Conservation (phyloP, 495 filamentous ascomycete species). For the Penicillium robsamsonii region DNA sequence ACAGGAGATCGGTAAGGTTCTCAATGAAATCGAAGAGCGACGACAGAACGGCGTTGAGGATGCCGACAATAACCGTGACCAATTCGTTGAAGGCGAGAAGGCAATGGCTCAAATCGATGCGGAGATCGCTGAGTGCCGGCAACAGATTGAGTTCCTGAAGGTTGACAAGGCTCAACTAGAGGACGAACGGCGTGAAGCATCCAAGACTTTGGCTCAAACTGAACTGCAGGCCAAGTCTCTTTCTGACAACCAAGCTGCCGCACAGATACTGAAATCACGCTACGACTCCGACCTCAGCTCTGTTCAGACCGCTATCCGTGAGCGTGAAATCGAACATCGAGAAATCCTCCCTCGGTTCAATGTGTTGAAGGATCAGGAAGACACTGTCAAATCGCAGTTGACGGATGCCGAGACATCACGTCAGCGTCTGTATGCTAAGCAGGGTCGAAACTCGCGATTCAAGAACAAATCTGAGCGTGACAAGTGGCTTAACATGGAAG, state of each 20-base stretch:
- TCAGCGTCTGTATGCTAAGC: conserved; percentile 87
- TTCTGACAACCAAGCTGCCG: conserved; percentile 74
- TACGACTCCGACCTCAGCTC: conserved; percentile 71
- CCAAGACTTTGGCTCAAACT: conserved; percentile 72
- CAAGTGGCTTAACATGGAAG: conserved; percentile 73
- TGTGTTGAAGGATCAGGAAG: conserved; percentile 69
- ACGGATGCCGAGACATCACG: conserved; percentile 71
- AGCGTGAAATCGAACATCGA: conserved; percentile 72
- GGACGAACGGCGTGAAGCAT: conserved; percentile 79
- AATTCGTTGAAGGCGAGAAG: conserved; percentile 75
- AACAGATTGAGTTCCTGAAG: conserved; percentile 79
- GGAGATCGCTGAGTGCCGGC: conserved; percentile 72
- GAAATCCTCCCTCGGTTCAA: conserved; percentile 73
- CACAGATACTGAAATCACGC: conserved; percentile 63
- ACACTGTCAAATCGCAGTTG: conserved; percentile 62
- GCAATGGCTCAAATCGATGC: conserved; percentile 74
- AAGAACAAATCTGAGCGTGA: conserved; percentile 86
- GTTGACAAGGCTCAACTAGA: conserved; percentile 88
- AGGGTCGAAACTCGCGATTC: conserved; percentile 86
- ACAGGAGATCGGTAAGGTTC: conserved; percentile 66
- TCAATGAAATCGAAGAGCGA: conserved; percentile 80
- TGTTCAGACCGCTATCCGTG: conserved; percentile 70
- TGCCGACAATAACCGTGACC: conserved; percentile 74
- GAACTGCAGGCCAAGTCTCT: conserved; percentile 83
- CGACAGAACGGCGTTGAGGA: conserved; percentile 77